Evolutionary conservation across 2,329 filamentous ascomycete species (phyloP).

Genomic region (Trichothecium sympodiale): DNA sequence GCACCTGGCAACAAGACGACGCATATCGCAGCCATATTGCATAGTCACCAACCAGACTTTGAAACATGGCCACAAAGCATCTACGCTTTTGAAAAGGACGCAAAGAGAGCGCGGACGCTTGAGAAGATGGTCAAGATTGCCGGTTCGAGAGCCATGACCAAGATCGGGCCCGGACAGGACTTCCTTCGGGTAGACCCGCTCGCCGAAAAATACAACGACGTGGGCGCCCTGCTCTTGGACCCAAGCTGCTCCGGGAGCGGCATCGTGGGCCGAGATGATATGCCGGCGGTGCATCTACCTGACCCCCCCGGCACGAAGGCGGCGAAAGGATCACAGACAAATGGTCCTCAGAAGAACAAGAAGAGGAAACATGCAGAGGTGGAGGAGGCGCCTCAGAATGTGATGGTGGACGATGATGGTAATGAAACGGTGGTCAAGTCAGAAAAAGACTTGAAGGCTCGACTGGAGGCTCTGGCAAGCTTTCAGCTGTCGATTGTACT

Average conservation of each 20-base stretch:
- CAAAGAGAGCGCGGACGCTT: slow-evolving; percentile 59
- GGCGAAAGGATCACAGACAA: slow-evolving; percentile 4
- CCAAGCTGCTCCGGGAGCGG: slow-evolving; percentile 94
- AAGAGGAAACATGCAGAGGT: slow-evolving; percentile 36
- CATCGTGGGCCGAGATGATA: slow-evolving; percentile 79
- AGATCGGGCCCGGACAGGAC: slow-evolving; percentile 64
- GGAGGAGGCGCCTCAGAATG: slow-evolving; percentile 14
- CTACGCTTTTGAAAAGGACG: slow-evolving; percentile 71
- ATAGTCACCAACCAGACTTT: slow-evolving; percentile 25
- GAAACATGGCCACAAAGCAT: slow-evolving; percentile 34
- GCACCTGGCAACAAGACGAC: slow-evolving; percentile 98
- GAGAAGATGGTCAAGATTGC: slow-evolving; percentile 76
- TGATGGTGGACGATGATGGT: slow-evolving; percentile 47
- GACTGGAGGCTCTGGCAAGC: slow-evolving; percentile 62
- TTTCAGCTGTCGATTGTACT: slow-evolving; percentile 76
- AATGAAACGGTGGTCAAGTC: slow-evolving; percentile 40
- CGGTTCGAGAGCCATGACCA: slow-evolving; percentile 55
- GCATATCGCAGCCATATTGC: slow-evolving; percentile 70
- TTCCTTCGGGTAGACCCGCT: slow-evolving; percentile 67
- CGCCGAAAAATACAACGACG: slow-evolving; percentile 49
- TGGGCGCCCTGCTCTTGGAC: slow-evolving; percentile 77
- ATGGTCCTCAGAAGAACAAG: slow-evolving; percentile 10
- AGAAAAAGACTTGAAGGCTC: slow-evolving; percentile 46
- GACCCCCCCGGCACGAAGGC: slow-evolving; percentile 14
- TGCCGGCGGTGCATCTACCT: slow-evolving; percentile 54